A percentile compares a stretch with the other conserved stretches of the same genome.
Evolutionary conservation across 2,329 filamentous ascomycete genomes (phyloP).

Genomic region (Leptographium lundbergii): DNA sequence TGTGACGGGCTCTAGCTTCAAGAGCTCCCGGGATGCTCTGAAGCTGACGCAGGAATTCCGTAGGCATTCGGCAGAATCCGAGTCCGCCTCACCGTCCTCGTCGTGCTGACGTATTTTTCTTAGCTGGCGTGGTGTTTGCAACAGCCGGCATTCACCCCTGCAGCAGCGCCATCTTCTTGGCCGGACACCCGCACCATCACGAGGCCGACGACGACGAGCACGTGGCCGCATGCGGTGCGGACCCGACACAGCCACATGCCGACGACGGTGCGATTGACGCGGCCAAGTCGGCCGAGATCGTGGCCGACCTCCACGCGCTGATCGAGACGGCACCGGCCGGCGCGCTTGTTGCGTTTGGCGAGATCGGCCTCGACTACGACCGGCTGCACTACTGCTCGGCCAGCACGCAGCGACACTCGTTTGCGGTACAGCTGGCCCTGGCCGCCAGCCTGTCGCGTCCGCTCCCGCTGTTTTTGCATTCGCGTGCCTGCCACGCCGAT

Average conservation of each 20-base stretch:
- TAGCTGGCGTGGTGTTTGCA: slow-evolving; percentile 71
- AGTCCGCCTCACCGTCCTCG: background rate
- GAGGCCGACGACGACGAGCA: slow-evolving; percentile 29
- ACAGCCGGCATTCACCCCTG: slow-evolving; percentile 95
- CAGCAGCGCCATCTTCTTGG: slow-evolving; percentile 65
- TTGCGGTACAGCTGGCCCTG: slow-evolving; percentile 69
- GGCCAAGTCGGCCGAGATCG: slow-evolving; percentile 32
- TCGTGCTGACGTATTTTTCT: background rate
- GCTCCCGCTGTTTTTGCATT: slow-evolving; percentile 85
- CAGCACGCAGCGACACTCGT: slow-evolving; percentile 71
- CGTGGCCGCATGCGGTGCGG: slow-evolving; percentile 40
- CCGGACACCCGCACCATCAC: slow-evolving; percentile 29
- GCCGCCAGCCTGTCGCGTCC: slow-evolving; percentile 51
- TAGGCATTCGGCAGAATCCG: slow-evolving; percentile 30
- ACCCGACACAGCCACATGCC: slow-evolving; percentile 30
- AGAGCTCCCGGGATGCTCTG: slow-evolving; percentile 63
- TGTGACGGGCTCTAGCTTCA: slow-evolving; percentile 80
- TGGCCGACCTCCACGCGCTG: slow-evolving; percentile 50
- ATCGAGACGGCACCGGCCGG: slow-evolving; percentile 39
- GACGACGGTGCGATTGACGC: slow-evolving; percentile 33
- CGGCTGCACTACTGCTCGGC: slow-evolving; percentile 71
- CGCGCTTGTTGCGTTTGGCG: slow-evolving; percentile 69
- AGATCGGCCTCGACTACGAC: slow-evolving; percentile 95
- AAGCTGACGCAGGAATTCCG: slow-evolving; percentile 61
- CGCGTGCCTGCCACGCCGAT: slow-evolving; percentile 72